Conservation (phyloP, 1,284 basidiomycete genomes). For the Chalciporus sp. region DNA sequence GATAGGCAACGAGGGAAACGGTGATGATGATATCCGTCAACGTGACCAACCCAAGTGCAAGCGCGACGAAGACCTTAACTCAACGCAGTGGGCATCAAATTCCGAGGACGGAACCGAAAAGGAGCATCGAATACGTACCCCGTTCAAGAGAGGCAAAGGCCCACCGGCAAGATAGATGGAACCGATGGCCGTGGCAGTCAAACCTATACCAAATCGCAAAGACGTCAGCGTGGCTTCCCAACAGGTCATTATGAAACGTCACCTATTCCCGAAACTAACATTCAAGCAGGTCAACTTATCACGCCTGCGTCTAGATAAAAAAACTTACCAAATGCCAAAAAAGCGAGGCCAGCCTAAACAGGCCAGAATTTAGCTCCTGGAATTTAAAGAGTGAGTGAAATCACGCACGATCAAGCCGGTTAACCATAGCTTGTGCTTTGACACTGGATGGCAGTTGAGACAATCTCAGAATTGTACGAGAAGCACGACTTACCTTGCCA, state of each 20-base stretch:
- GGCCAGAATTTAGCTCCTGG: too few relatives aligned
- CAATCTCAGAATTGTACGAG: neutral
- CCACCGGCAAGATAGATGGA: neutral
- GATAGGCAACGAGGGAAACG: slow-evolving; percentile 12
- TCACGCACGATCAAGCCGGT: slow-evolving; percentile 13
- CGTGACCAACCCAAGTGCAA: slow-evolving; percentile 18
- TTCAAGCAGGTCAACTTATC: neutral
- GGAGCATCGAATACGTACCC: slow-evolving; percentile 3
- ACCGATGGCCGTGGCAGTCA: slow-evolving; percentile 7
- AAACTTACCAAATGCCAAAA: slow-evolving; percentile 16
- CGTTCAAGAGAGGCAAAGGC: neutral
- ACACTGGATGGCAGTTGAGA: slow-evolving; percentile 13
- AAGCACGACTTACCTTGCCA: slow-evolving; percentile 8
- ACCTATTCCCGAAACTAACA: slow-evolving; percentile 16
- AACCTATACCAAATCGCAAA: neutral
- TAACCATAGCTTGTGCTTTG: slow-evolving; percentile 14
- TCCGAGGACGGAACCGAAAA: neutral
- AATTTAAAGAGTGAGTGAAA: neutral
- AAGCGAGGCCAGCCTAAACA: slow-evolving; percentile 7
- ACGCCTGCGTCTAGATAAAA: neutral
- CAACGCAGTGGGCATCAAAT: neutral
- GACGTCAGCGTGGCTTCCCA: neutral
- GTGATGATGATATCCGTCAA: slow-evolving; percentile 23
- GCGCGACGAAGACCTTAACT: slow-evolving; percentile 13
- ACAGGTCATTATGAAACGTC: neutral